Base-by-base conservation (phyloP, 2,329 filamentous ascomycete species). In the Diaporthe citrichinensis region DNA sequence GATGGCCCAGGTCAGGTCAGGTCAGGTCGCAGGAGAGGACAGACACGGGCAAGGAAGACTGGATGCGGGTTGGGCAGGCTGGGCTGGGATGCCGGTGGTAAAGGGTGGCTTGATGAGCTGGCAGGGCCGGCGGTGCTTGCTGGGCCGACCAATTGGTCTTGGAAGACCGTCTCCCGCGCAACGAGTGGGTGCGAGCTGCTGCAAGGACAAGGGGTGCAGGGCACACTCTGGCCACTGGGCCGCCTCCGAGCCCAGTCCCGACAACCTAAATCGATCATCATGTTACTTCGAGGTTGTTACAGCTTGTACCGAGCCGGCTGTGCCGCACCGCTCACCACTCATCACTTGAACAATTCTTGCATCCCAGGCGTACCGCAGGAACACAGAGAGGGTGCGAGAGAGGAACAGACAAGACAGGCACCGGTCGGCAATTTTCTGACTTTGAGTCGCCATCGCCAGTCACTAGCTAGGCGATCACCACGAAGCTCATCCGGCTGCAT, bases 31-130 rank as follows among this genome's bases (percentile, higher is more conserved):
- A 49, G 61, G 25, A 65, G 61, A 28, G 61, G 41, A 49, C 61
- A n/a, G 61, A 31, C 7, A 44, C 17, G 49, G 46, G 25, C 49
- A 69, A 28, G 51, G 10, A 15, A 28, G 51, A 57, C 25, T 57
- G 53, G 25, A 46, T 58, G 36, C 10, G 46, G 62, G 78, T 46
- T 65, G 59, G 46, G 46, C 31, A 4, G 31, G 31, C 62, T 68
- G 46, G 44, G 80, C 79, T 81, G 80, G 80, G 79, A 80, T 80
- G 78, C 77, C 79, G 78, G 76, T 78, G 77, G 71, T 73, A 73
- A 62, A 73, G 80, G 80, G 78, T 80, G 74, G 76, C 78, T 79
- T 80, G 81, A 81, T 82, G 81, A 79, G 81, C 79, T 82, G 81
- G 62, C 62, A 53, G 46, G 62, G 46, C 62, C 62, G 62, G 80